phyloP scores from a whole-genome alignment of 345 rosid species.

The Limnanthes douglasii region DNA sequence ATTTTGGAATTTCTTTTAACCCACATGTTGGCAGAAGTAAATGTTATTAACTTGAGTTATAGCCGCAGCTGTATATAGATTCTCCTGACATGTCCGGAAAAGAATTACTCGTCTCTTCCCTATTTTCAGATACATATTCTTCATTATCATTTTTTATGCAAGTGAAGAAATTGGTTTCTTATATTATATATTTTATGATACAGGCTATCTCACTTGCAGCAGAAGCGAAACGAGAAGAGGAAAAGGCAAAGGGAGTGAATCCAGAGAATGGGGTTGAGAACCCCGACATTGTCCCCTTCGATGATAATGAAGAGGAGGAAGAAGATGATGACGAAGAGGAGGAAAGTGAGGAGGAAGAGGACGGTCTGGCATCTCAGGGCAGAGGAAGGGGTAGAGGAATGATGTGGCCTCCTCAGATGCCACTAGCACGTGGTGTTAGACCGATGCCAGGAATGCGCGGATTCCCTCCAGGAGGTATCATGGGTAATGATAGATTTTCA shows the following conservation, averaged over 20 bases:
- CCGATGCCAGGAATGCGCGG: slow-evolving; percentile 87
- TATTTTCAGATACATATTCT: too few relatives aligned
- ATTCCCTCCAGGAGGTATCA: slow-evolving; percentile 63
- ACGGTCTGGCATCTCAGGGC: slow-evolving; percentile 41
- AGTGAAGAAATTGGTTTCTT: slow-evolving; percentile 2
- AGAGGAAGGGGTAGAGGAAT: slow-evolving; percentile 94
- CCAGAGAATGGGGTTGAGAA: slow-evolving; percentile 62
- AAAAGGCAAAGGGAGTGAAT: slow-evolving; percentile 88
- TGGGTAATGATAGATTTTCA: slow-evolving; percentile 70
- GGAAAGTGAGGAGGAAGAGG: slow-evolving; percentile 50
- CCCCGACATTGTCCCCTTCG: slow-evolving; percentile 95
- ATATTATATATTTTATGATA: background rate
- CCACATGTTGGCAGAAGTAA: too few relatives aligned
- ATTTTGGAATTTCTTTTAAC: too few relatives aligned
- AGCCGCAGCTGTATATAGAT: too few relatives aligned
- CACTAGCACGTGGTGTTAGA: slow-evolving; percentile 62
- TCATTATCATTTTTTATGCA: slow-evolving; percentile 2
- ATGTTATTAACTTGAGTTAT: too few relatives aligned
- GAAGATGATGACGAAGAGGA: slow-evolving; percentile 94
- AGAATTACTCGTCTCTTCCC: too few relatives aligned
- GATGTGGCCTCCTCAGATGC: slow-evolving; percentile 94
- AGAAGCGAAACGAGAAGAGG: slow-evolving; percentile 93
- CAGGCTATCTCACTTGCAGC: slow-evolving; percentile 71
- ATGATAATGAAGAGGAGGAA: slow-evolving; percentile 95
- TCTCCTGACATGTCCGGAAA: too few relatives aligned